A percentile compares a stretch with the other conserved stretches of the same genome.
phyloP scores from a whole-genome alignment of 169 alveolate genomes.

The Plasmodium sp. region DNA sequence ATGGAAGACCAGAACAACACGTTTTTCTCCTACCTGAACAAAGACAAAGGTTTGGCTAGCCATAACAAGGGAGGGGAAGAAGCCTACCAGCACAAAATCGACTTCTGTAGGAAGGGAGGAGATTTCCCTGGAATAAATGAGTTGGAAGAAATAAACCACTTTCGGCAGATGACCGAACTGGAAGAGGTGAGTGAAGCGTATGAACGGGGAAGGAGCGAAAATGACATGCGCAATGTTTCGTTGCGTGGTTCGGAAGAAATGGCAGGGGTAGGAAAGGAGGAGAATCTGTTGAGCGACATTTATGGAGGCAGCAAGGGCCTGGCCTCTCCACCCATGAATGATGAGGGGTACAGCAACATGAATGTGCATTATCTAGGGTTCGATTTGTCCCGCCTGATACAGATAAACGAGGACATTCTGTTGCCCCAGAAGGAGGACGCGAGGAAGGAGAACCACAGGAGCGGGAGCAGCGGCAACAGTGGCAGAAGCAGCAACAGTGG shows the following conservation, averaged over 20 bases:
- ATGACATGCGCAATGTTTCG: not conserved
- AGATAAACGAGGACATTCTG: conserved; percentile 38
- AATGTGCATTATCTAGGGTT: conserved; percentile 65
- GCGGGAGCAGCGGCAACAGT: not conserved
- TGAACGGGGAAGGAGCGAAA: not conserved
- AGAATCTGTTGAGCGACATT: not conserved
- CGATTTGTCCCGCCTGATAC: conserved; percentile 54
- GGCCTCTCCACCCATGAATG: not conserved
- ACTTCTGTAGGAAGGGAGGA: not conserved
- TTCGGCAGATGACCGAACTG: not conserved
- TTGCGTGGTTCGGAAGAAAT: not conserved
- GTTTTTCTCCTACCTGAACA: not conserved
- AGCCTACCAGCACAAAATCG: not conserved
- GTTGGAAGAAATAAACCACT: not conserved
- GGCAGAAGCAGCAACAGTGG: no score
- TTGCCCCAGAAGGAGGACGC: conserved; percentile 3
- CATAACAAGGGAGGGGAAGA: conserved; percentile 9
- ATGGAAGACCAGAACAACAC: not conserved
- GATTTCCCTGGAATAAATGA: not conserved
- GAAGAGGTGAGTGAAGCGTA: not conserved
- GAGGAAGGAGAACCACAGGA: not conserved
- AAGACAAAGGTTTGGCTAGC: not conserved
- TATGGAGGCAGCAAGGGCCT: conserved; percentile 9
- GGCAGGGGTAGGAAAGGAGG: conserved; percentile 21
- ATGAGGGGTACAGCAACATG: conserved; percentile 32